Evolutionary conservation across 2,329 filamentous ascomycete species (phyloP), one percentile per base, ranked within the genome.

Genomic region (Hymenotorrendiella dingleyae): DNA sequence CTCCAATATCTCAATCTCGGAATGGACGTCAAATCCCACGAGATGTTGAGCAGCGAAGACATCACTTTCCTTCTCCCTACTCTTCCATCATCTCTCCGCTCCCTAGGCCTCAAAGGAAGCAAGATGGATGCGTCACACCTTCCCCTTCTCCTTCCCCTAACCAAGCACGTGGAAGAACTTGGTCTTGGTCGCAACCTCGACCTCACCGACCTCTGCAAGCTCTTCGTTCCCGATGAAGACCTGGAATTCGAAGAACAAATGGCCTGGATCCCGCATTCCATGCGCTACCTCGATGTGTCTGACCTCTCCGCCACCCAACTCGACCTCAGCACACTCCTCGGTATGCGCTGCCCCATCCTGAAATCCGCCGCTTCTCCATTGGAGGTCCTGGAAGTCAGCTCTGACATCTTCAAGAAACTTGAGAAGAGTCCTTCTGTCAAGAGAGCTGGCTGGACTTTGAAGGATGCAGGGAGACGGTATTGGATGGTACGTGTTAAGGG

Each of bases 261-360:
- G 6, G 55, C 61, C 6, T 78, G 73, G 74, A 57, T 67, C 7
- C 72, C 75, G 2, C 76, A 82, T 47, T 74, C 74, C 21, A 71
- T 93, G 19, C 81, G 78, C 55, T 93, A 88, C 61, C 68, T 93
- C 40, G 86, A 91, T 57, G 74, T 90, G 34, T 86, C 82, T 29
- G 84, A 86, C 58, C 78, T 87, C 47, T 75, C 75, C 5, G 72
- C 76, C 40, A 73, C 67, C 7, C 63, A 77, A 38, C 74, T 87
- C 36, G 69, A 76, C 47, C 70, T 82, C 37, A 70, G 73, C 40
- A 73, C 73, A 2, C 58, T 74, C 8, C 72, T 77, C 49, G 64
- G 65, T 48, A 72, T 66, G 34, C 62, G 67, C 17, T 76, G 71
- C 52, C 65, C 70, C 2, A 66, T 90, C 12, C 73, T 87, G 28